Base-by-base conservation (phyloP, 768 basidiomycete species). In the Phylloporus arenicola region DNA sequence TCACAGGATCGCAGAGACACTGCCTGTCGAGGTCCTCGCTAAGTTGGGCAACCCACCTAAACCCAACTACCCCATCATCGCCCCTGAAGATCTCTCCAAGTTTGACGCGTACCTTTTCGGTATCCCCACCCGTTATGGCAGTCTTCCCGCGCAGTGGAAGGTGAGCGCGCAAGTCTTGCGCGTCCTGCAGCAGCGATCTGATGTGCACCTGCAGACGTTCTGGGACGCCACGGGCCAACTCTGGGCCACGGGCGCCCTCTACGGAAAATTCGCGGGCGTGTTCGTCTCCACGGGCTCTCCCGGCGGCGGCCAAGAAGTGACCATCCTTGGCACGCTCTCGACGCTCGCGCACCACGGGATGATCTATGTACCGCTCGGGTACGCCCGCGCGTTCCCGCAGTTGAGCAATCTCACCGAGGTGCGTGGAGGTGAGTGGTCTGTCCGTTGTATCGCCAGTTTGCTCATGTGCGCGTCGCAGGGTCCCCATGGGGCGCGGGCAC, bases 401-500 rank as follows among this genome's bases (percentile, higher is more conserved):
- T 50, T 80, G 24, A 56, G 74, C 7, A 75, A 73, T 63, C 20
- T 82, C 25, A 42, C 33, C 1, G 79, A 82, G 60, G 72, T 72
- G n/a, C 81, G 75, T 51, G 84, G 84, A 57, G 84, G 83, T 81
- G 57, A 12, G 24, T 53, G 7, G 25, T 17, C 7, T 33, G 12
- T 6, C 35, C 3, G 9, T 29, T 24, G 19, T 42, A 1, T 22
- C 20, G 27, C 17, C 6, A 2, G 33, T 12, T 43, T 44, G 35
- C 35, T 37, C 17, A 37, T 19, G 6, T 10, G 5, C 1, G 35
- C 4, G n/a, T 34, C 13, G 41, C 46, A 83, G 85, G 85, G 22
- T 84, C 85, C 6, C 80, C 88, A 12, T 91, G 82, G 79, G 88
- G 88, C 45, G 84, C 88, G n/a, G 85, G 83, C 20, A 79, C 83